Conservation (phyloP, 2,329 filamentous ascomycete genomes). For the Clonostachys byssicola region DNA sequence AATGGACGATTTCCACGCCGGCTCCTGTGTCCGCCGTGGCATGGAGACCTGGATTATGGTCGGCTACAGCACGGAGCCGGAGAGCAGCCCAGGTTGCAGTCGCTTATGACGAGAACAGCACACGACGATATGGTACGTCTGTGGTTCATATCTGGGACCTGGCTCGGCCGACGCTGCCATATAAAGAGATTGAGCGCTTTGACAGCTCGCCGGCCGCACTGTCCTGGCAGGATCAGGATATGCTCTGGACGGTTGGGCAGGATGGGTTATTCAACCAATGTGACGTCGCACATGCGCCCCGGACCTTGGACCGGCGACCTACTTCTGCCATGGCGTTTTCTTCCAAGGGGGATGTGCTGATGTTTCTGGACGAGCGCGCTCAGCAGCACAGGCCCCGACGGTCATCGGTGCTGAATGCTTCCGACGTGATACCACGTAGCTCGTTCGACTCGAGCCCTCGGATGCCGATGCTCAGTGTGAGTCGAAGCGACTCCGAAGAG, state of each 20-base stretch:
- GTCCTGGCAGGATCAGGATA: conserved; percentile 61
- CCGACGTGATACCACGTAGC: conserved; percentile 42
- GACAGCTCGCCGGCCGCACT: conserved; percentile 52
- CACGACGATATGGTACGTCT: conserved; percentile 49
- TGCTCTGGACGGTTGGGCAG: conserved; percentile 61
- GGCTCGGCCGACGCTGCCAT: conserved; percentile 62
- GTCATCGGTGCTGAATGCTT: conserved; percentile 24
- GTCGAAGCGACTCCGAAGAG: conserved; percentile 59
- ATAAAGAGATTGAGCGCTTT: conserved; percentile 61
- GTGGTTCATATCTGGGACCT: conserved; percentile 65
- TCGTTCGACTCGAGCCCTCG: conserved; percentile 23
- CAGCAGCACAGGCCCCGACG: conserved; percentile 35
- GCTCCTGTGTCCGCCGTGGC: conserved; percentile 55
- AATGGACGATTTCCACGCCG: conserved; percentile 56
- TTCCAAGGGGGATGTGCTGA: conserved; percentile 52
- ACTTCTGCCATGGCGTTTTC: conserved; percentile 60
- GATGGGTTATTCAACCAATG: conserved; percentile 62
- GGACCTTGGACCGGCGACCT: conserved; percentile 57
- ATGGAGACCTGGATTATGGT: conserved; percentile 64
- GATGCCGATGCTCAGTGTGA: conserved; percentile 50
- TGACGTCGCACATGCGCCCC: conserved; percentile 60
- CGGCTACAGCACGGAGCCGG: conserved; percentile 55
- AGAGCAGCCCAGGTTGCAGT: conserved; percentile 60
- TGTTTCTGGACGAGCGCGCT: conserved; percentile 57
- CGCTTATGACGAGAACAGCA: conserved; percentile 53